Conservation (phyloP, 1,284 basidiomycete species). For the Ceratobasidium sp. region DNA sequence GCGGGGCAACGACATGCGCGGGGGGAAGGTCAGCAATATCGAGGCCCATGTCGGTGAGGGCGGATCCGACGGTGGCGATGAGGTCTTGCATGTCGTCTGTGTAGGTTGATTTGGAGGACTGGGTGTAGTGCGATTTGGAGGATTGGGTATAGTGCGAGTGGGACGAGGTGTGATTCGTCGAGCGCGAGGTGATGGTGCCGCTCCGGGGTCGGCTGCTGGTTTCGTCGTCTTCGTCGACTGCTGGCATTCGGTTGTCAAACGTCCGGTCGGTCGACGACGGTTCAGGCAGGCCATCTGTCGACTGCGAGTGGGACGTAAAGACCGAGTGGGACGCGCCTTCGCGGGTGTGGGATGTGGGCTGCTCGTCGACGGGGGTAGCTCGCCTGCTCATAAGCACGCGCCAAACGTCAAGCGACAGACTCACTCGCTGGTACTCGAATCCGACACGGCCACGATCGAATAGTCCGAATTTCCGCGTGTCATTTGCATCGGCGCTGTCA, state of each 20-base stretch:
- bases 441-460: conserved; percentile 35
- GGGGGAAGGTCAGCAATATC: conserved; percentile 34
- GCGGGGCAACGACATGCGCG: conserved; percentile 9
- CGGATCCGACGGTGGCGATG: conserved; percentile 38
- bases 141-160: conserved; percentile 13
- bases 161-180: background rate
- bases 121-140: conserved; percentile 16
- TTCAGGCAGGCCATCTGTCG: conserved; percentile 4
- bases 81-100: conserved; percentile 37
- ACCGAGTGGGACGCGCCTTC: conserved; percentile 34
- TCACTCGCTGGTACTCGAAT: conserved; percentile 31
- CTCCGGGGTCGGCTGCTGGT: conserved; percentile 5
- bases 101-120: conserved; percentile 3
- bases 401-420: background rate
- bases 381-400: conserved; percentile 3
- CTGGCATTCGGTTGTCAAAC: background rate
- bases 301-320: background rate
- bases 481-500: background rate
- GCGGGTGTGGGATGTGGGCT: conserved; percentile 10
- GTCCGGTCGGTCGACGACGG: background rate
- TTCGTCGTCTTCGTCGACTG: conserved; percentile 1
- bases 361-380: background rate
- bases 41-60: conserved; percentile 34
- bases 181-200: conserved; percentile 22
- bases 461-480: conserved; percentile 35